phyloP scores from a whole-genome alignment of 2,329 filamentous ascomycete genomes.

The Beauveria medogensis region DNA sequence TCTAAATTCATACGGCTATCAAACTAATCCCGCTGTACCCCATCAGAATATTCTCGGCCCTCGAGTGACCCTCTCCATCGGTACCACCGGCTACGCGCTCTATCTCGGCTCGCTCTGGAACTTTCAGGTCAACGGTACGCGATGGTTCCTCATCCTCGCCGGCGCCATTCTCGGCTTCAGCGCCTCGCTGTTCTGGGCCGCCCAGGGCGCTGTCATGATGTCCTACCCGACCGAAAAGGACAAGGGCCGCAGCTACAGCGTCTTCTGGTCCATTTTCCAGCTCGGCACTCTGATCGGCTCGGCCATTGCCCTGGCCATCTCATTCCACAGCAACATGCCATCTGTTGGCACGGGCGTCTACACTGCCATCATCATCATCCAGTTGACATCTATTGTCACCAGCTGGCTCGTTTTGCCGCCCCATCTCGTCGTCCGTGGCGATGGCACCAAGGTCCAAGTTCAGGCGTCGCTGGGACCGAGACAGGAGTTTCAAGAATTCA shows the following conservation, averaged over 20 bases:
- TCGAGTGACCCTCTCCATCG: slow-evolving; percentile 54
- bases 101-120: slow-evolving; percentile 59
- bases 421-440: slow-evolving; percentile 12
- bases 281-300: slow-evolving; percentile 73
- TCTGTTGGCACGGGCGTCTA: slow-evolving; percentile 19
- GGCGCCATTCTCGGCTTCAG: slow-evolving; percentile 63
- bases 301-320: slow-evolving; percentile 19
- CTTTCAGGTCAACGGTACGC: slow-evolving; percentile 56
- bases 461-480: slow-evolving; percentile 9
- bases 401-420: slow-evolving; percentile 14
- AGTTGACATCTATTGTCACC: slow-evolving; percentile 13
- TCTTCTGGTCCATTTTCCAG: slow-evolving; percentile 89
- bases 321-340: slow-evolving; percentile 14
- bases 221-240: slow-evolving; percentile 66
- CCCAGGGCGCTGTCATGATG: slow-evolving; percentile 74
- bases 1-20: not conserved
- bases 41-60: slow-evolving; percentile 56
- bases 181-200: slow-evolving; percentile 66
- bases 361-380: slow-evolving; percentile 19
- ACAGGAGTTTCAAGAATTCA: slow-evolving; percentile 13
- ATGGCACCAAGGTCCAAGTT: slow-evolving; percentile 9
- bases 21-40: not conserved
- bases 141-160: slow-evolving; percentile 62
- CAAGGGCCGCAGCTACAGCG: slow-evolving; percentile 75
- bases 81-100: slow-evolving; percentile 63